Base-by-base conservation (phyloP, 176 grass and related monocot species). In the Cocos nucifera region DNA sequence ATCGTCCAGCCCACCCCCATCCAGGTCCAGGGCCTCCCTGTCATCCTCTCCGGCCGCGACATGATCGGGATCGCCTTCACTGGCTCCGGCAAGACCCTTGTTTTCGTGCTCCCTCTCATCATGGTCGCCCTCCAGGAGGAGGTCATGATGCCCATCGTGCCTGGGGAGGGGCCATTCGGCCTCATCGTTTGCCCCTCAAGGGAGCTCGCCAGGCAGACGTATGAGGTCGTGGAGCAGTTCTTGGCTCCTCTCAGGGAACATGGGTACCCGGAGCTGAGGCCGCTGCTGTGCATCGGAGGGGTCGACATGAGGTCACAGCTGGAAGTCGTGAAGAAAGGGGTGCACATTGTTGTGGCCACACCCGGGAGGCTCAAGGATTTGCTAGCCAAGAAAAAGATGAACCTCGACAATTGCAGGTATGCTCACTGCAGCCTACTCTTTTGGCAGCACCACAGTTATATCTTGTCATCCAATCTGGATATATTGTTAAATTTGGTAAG, bases 361-460 rank as follows among this genome's bases (percentile, higher is more conserved):
- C 93, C 93, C 57, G 93, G 93, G 35, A 69, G 93, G 1, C 79
- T 98, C 15, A 98, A 98, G 69, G 93, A 98, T 68, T 64, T 98
- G 56, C 87, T 98, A 17, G 81, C 93, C 15, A 98, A 92, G 76
- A 98, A 92, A 63, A 92, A 87, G 76, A 92, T 92, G 87, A 98
- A 98, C 62, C 86, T 98, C 7, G 81, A 92, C 23, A 98, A 92
- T 53, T 98, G 93, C 87, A 88, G 93, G 92, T 88, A 17, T 49
- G 53, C 51, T 55, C 32, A n/a, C 3, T 39, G 19, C 6, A 29
- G 3, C 3, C 10, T 59, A 22, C 49, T 48, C 23, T 19, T 16
- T 6, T 19, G 25, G 24, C 10, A 39, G 29, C 7, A 5, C 5
- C 0, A 5, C 27, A 5, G 28, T 30, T 30, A 30, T 30, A 30